Base-by-base conservation (phyloP, 768 basidiomycete genomes). In the Tylopilus felleus region DNA sequence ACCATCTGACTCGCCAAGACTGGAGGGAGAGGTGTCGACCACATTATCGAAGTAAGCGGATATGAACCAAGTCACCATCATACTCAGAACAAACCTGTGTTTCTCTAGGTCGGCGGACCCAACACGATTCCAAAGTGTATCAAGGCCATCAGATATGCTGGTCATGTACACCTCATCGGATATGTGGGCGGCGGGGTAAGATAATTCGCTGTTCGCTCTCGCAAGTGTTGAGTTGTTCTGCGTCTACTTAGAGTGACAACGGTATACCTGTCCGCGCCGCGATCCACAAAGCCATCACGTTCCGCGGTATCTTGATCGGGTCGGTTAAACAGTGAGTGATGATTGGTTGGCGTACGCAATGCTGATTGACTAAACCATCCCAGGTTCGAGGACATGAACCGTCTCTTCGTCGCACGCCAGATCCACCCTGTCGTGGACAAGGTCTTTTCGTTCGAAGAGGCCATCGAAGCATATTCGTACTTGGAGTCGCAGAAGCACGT, bases 401-500 rank as follows among this genome's bases (percentile, higher is more conserved):
- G 73, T 16, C 71, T 82, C 12, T 71, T 40, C n/a, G 59, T 62
- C 13, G 75, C 77, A 2, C 71, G 75, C n/a, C n/a, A 68, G 36
- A 77, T 82, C 4, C 73, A 66, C 19, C 84, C 83, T 1, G 71
- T 81, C 21, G 65, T 85, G 38, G 78, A 84, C 72, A 79, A 76
- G 66, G 76, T 84, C 0, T 86, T 85, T 71, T 51, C 70, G 12
- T n/a, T n/a, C n/a, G n/a, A n/a, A n/a, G n/a, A n/a, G n/a, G 71
- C 76, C 7, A 65, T 72, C 27, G 69, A 77, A 42, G 84, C 84
- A 1, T 85, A 80, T 63, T 68, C 70, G 42, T 75, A 83, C 61
- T 70, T 83, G 51, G 72, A 76, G 54, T 77, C 75, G 1, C 81
- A 83, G 55, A 73, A 74, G 53, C 82, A 85, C 63, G 77, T 84